Conservation (phyloP, 805 yeast species). For the Pichia californica region DNA sequence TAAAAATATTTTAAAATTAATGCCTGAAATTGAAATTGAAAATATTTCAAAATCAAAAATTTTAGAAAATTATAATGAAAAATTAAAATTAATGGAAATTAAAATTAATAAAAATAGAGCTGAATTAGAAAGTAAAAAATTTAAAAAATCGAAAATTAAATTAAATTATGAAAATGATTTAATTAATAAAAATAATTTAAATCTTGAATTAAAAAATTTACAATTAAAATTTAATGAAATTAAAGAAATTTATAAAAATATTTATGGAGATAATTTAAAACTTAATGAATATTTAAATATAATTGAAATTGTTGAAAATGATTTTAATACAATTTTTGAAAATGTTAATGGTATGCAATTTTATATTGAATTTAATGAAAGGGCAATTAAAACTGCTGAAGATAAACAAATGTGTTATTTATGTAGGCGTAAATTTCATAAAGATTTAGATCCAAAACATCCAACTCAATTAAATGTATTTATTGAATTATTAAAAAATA, state of each 20-base stretch:
- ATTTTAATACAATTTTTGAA: slow-evolving; percentile 53
- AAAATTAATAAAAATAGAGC: slow-evolving; percentile 10
- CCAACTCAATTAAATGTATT: slow-evolving; percentile 15
- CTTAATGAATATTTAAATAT: slow-evolving; percentile 44
- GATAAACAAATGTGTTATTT: slow-evolving; percentile 55
- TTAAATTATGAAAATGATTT: slow-evolving; percentile 1
- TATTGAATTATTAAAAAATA: slow-evolving; percentile 20
- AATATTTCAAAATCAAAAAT: slow-evolving; percentile 12
- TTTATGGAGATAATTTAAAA: slow-evolving; percentile 31
- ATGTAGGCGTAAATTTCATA: slow-evolving; percentile 63
- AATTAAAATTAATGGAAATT: slow-evolving; percentile 7
- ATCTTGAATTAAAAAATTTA: neutral
- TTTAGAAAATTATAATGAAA: slow-evolving; percentile 1
- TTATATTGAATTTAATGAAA: slow-evolving; percentile 59
- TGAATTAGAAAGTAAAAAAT: slow-evolving; percentile 10
- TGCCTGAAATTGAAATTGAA: slow-evolving; percentile 1
- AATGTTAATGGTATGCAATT: slow-evolving; percentile 64
- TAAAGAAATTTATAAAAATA: slow-evolving; percentile 12
- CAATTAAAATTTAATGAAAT: slow-evolving; percentile 1
- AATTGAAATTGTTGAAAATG: slow-evolving; percentile 51
- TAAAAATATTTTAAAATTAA: slow-evolving; percentile 6
- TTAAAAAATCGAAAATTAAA: slow-evolving; percentile 9
- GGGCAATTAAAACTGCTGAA: slow-evolving; percentile 61
- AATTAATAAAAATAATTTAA: neutral
- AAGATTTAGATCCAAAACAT: slow-evolving; percentile 16